Evolutionary conservation across 352 stramenopile species (phyloP), one percentile per base, ranked within the genome.

Genomic region (Peronosclerospora sorghi): DNA sequence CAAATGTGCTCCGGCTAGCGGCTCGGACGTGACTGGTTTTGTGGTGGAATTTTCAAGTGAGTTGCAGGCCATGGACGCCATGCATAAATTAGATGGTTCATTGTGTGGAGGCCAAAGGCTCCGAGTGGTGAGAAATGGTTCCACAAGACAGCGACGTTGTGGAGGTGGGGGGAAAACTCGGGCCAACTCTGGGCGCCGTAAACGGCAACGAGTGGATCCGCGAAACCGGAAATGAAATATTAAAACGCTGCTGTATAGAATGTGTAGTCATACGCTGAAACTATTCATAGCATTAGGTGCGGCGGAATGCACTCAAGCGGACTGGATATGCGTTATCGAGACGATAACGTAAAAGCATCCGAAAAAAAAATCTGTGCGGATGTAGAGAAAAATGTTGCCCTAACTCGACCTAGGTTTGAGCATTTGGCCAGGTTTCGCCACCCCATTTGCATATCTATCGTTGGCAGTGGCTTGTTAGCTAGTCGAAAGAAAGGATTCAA

Each of bases 151-250:
- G 29, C 54, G 57, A 54, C 44, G 48, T 19, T 24, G 32, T 51
- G 45, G 37, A 20, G 51, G 46, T 32, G 47, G 56, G 3, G 48
- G 53, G 1, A 67, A 67, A 44, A 13, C 45, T 10, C 58, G 66
- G 2, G 41, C 56, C 7, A 62, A 46, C 0, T 63, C 73, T 15
- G 70, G 75, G 21, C 68, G 68, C 39, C 70, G 75, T 19, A 87
- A 87, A 51, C 59, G 75, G 20, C 75, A 87, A 48, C 72, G 75
- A 26, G 45, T 87, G 19, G 75, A 85, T 38, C 56, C 48, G 17
- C 61, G 70, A 21, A 62, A 45, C 38, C 55, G 59, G n/a, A 70
- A 71, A 47, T 74, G 51, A 71, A 30, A 28, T 39, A 20, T 17
- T 4, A 15, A 34, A 9, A 10, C 28, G 8, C 8, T n/a, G 3